These are phyloP conservation scores for Rhodosporidiobolus odoratus DNA, from an alignment of 768 basidiomycete genomes.

Conservation along the genomic window DNA sequence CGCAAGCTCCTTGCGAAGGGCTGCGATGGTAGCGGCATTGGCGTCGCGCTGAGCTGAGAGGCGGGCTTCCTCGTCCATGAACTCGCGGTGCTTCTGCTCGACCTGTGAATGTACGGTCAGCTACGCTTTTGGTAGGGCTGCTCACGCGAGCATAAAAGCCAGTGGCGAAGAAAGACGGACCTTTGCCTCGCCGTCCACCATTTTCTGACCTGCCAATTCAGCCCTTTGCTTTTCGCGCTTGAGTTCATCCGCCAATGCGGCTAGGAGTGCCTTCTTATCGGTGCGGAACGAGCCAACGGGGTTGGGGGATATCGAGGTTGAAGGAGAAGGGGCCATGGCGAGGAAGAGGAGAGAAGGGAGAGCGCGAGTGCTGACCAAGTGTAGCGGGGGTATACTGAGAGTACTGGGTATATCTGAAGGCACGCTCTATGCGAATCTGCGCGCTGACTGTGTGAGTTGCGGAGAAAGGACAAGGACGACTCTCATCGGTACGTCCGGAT, in stretches of 20 bases:
- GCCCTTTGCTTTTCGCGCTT: background rate
- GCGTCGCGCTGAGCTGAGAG: background rate
- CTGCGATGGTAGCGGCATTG: slow-evolving; percentile 5
- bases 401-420: too few species aligned
- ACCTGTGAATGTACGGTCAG: background rate
- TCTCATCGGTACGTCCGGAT: too few species aligned
- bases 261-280: slow-evolving; percentile 16
- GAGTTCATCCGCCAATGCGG: slow-evolving; percentile 18
- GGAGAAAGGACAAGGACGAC: too few species aligned
- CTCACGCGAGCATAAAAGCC: too few species aligned
- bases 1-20: background rate
- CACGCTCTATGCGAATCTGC: too few species aligned
- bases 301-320: background rate
- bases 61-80: slow-evolving; percentile 19
- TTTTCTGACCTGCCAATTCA: background rate
- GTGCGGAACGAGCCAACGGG: background rate
- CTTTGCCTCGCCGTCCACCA: slow-evolving; percentile 4
- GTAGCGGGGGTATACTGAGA: too few species aligned
- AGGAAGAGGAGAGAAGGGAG: background rate
- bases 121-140: too few species aligned
- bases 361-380: too few species aligned
- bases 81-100: slow-evolving; percentile 16
- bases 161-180: background rate
- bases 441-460: too few species aligned
- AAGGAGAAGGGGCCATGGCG: background rate